Base-by-base conservation (phyloP, 2,329 filamentous ascomycete species). In the Neoascochyta sp. region DNA sequence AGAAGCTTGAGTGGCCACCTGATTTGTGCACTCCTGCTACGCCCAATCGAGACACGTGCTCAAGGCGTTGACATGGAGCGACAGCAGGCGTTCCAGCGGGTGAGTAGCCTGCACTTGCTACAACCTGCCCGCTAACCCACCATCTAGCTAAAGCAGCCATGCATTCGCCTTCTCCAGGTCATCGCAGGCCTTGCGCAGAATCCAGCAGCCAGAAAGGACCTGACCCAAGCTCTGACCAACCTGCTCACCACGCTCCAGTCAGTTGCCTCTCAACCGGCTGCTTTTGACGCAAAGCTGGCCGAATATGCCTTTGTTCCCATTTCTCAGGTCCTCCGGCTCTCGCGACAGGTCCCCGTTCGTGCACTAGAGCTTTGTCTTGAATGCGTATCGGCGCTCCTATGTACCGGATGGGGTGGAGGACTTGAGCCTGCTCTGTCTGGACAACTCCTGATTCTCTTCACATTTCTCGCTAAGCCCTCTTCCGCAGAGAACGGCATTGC, bases 261-360 rank as follows among this genome's bases (percentile, higher is more conserved):
- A 1, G 35, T 65, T 26, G 36, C 43, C 10, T 47, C 54, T 13
- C 51, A 50, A 6, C 59, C 65, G 19, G 51, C 62, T 41, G 48
- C 57, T 1, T 57, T 96, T 11, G 86, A 95, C 58, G 74, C 81
- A 29, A 90, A 88, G 58, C 68, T 96, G 11, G 87, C 89, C 9
- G 89, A 95, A 67, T 98, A 96, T 69, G 76, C 85, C 53, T 96
- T 96, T 69, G 95, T 95, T 41, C 92, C 92, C 0, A 69, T 98
- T 0, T 88, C 86, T 1, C 83, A 92, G 47, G 78, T 96, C 21
- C 81, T 98, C 50, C 81, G 86, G 36, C 75, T 80, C 41, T 82
- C 86, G 45, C 77, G 83, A 41, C 71, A 75, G 26, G 78, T 89
- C 31, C 80, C 89, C 1, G 75, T 84, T 25, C 74, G 75, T 19